Percentiles rank a stretch among this genome's conserved stretches.
These are phyloP conservation scores for Malassezia equina DNA, from an alignment of 1,284 basidiomycete species.

Conservation along the genomic window DNA sequence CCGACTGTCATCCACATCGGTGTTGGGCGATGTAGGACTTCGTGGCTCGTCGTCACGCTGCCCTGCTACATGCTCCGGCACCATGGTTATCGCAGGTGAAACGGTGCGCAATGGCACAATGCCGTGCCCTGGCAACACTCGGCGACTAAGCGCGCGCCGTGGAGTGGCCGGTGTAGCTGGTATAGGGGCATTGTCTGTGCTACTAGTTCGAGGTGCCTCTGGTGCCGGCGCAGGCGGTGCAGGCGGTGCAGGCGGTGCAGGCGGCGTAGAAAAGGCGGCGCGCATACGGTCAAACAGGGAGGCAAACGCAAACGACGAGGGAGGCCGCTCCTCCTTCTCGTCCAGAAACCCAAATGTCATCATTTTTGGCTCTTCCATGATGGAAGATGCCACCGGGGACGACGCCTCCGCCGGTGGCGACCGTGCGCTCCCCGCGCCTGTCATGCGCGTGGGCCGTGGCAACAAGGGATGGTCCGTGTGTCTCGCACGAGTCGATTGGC, in stretches of 20 bases:
- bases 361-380: background rate
- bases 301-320: slow-evolving; percentile 30
- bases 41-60: background rate
- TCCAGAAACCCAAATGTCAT: slow-evolving; percentile 37
- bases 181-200: background rate
- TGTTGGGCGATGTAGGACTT: background rate
- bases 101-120: slow-evolving; percentile 18
- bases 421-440: background rate
- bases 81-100: slow-evolving; percentile 21
- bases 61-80: slow-evolving; percentile 6
- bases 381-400: background rate
- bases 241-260: background rate
- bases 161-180: background rate
- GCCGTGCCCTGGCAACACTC: slow-evolving; percentile 3
- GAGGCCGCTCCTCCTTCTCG: slow-evolving; percentile 26
- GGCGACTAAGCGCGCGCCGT: background rate
- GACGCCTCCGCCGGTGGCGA: background rate
- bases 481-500: background rate
- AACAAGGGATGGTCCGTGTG: background rate
- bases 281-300: slow-evolving; percentile 37
- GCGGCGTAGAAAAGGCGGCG: slow-evolving; percentile 20
- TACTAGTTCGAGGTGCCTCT: slow-evolving; percentile 4
- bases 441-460: background rate
- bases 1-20: background rate
- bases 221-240: background rate